Evolutionary conservation across 225 moss, liverwort and hornwort genomes (phyloP).

Genomic region (Polytrichum formosum): DNA sequence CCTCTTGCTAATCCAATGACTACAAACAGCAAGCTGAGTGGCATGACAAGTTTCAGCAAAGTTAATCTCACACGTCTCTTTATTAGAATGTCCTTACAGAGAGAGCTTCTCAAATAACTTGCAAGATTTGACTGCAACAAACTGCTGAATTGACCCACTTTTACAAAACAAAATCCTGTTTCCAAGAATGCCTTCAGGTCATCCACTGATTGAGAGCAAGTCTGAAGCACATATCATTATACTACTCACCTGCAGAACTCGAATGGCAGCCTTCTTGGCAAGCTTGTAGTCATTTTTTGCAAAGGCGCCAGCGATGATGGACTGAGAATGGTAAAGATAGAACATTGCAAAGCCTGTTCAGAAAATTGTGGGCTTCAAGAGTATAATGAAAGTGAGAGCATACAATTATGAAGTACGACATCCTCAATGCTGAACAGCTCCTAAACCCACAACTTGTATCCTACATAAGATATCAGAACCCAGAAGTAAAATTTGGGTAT

Average conservation of each 20-base stretch:
- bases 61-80: too few species aligned
- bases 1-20: too few species aligned
- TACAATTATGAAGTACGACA: neutral
- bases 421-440: too few species aligned
- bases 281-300: slow-evolving; percentile 42
- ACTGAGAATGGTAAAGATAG: slow-evolving; percentile 24
- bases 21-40: too few species aligned
- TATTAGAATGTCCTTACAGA: too few species aligned
- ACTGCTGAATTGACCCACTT: neutral
- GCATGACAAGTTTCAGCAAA: too few species aligned
- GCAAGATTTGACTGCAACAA: neutral
- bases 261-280: slow-evolving; percentile 46
- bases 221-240: too few species aligned
- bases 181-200: neutral
- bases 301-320: slow-evolving; percentile 43
- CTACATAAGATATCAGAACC: too few species aligned
- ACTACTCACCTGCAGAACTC: slow-evolving; percentile 39
- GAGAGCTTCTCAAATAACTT: too few species aligned
- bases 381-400: neutral
- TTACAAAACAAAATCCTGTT: neutral
- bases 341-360: slow-evolving; percentile 1
- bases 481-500: too few species aligned
- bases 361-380: neutral
- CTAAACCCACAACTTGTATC: too few species aligned
- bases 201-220: neutral